Base-by-base conservation (phyloP, 75 land plant genomes). In the Ceratopteris richardii region DNA sequence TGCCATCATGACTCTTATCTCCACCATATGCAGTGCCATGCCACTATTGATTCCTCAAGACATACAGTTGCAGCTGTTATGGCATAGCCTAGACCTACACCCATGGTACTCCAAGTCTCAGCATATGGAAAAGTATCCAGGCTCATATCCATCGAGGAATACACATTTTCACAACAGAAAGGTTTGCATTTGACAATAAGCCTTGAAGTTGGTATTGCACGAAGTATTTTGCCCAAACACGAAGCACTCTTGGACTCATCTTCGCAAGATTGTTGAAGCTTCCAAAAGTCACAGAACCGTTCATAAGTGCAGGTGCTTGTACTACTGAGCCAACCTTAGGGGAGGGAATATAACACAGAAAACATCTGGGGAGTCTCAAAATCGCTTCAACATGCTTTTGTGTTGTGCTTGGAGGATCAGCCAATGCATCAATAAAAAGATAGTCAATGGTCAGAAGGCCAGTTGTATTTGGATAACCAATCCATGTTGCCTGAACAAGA, bases 181-280 rank as follows among this genome's bases (percentile, higher is more conserved):
- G 99, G 99, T 70, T 95, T 95, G 71, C 99, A 95, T 68, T 95
- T 95, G 24, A 95, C 96, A 30, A 95, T 81, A 27, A 95, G 88
- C 19, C 99, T 67, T 42, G 99, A 79, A 51, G 83, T 86, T 40
- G 99, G 99, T 57, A 90, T 77, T 1, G 88, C 88, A 74, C 85
- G 83, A 53, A 95, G 61, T 50, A 95, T 95, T 65, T 63, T 90
- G 72, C 72, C 74, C 74, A 71, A 46, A 71, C 74, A 26, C 62
- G 70, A 3, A 71, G 33, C 18, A 71, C 74, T 25, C 69, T 69
- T 28, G 74, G 70, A 23, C 69, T 71, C 2, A 71, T 71, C 74
- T 94, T 94, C n/a, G 98, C 98, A 28, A 94, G 76, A 75, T 94
- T 94, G 63, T 94, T 94, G 57, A 94, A 94, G 74, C 98, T 90